phyloP scores from a whole-genome alignment of 139 green algal genomes.

The Astrephomene gubernaculifera region DNA sequence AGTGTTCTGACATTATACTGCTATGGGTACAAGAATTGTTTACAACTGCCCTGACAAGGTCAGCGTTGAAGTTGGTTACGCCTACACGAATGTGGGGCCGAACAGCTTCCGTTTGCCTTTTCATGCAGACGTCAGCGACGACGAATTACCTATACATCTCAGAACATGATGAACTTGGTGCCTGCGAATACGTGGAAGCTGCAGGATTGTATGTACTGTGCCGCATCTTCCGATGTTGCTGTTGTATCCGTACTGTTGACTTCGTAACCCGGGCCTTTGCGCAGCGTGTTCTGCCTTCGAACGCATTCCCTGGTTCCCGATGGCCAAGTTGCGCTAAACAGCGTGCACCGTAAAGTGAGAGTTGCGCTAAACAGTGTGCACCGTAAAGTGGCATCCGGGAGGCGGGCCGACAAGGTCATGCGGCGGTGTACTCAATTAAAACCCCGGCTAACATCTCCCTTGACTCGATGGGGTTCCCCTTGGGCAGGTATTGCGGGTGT shows the following conservation, averaged over 20 bases:
- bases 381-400: constrained; percentile 78
- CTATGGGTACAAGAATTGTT: constrained; percentile 42
- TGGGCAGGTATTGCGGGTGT: constrained; percentile 77
- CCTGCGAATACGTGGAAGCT: constrained; percentile 61
- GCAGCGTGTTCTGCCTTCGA: constrained; percentile 81
- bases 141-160: constrained; percentile 83
- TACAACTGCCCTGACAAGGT: constrained; percentile 69
- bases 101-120: no score
- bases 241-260: not conserved
- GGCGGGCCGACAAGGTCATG: no score
- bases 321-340: constrained; percentile 86
- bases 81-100: no score
- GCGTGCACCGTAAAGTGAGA: constrained; percentile 82
- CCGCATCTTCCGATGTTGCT: not conserved
- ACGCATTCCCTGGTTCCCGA: constrained; percentile 63
- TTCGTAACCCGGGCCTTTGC: not conserved
- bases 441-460: not conserved
- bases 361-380: constrained; percentile 90
- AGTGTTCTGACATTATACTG: no score
- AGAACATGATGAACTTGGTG: constrained; percentile 57
- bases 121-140: constrained; percentile 59
- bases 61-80: no score
- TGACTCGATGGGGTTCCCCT: not conserved
- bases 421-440: no score
- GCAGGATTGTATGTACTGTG: constrained; percentile 69